Evolutionary conservation across 2,329 filamentous ascomycete genomes (phyloP).

Genomic region (Venturia nashicola): DNA sequence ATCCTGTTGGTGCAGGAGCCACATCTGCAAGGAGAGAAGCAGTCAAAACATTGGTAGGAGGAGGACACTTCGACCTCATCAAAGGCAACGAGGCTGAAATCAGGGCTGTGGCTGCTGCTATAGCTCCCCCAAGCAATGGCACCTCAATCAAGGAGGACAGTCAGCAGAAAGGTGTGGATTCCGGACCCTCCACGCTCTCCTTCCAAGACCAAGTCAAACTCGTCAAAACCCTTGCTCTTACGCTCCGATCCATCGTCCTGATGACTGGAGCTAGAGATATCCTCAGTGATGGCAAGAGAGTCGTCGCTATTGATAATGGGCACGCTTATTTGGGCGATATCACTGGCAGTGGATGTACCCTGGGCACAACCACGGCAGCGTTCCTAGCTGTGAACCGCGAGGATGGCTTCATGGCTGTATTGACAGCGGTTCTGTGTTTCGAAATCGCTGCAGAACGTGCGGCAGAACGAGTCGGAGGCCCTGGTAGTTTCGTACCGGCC

Average conservation of each 20-base stretch:
- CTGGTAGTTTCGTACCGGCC: slow-evolving; percentile 74
- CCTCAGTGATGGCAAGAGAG: slow-evolving; percentile 59
- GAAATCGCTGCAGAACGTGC: slow-evolving; percentile 65
- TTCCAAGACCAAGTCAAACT: slow-evolving; percentile 46
- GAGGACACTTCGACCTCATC: slow-evolving; percentile 73
- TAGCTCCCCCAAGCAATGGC: background rate
- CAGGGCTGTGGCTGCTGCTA: slow-evolving; percentile 37
- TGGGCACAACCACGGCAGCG: slow-evolving; percentile 71
- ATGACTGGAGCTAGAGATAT: slow-evolving; percentile 74
- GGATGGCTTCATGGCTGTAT: slow-evolving; percentile 58
- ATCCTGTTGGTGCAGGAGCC: slow-evolving; percentile 84
- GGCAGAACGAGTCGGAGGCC: slow-evolving; percentile 54
- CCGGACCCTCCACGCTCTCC: slow-evolving; percentile 43
- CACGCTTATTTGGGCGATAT: slow-evolving; percentile 57
- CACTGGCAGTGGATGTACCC: slow-evolving; percentile 67
- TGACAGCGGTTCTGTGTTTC: slow-evolving; percentile 65
- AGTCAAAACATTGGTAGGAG: slow-evolving; percentile 56
- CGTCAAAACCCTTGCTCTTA: slow-evolving; percentile 52
- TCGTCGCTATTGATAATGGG: slow-evolving; percentile 62
- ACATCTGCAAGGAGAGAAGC: slow-evolving; percentile 61
- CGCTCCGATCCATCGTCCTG: slow-evolving; percentile 61
- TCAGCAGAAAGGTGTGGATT: slow-evolving; percentile 78
- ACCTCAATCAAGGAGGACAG: background rate
- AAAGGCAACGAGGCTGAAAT: slow-evolving; percentile 94
- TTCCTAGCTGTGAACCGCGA: slow-evolving; percentile 51